phyloP scores from a whole-genome alignment of 179 eudicot species.

The Beta lomatogona region DNA sequence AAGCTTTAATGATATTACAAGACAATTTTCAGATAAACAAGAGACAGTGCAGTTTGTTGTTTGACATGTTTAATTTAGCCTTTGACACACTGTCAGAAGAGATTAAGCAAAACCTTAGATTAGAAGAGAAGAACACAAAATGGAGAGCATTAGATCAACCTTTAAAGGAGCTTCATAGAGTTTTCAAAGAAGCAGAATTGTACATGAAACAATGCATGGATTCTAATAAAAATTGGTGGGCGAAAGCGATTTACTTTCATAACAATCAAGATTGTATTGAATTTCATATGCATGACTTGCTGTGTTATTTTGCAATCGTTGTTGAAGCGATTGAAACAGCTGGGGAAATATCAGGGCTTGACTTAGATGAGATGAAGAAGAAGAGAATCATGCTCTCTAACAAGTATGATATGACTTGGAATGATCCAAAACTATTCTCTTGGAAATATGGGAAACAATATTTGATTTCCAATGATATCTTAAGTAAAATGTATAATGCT shows the following conservation, averaged over 20 bases:
- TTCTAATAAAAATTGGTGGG: constrained; percentile 59
- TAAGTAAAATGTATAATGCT: constrained; percentile 37
- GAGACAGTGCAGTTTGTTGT: constrained; percentile 68
- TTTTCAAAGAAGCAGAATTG: constrained; percentile 73
- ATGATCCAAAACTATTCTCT: constrained; percentile 63
- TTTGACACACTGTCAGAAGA: constrained; percentile 65
- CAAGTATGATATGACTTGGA: constrained; percentile 67
- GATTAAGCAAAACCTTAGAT: constrained; percentile 61
- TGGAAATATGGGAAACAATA: constrained; percentile 77
- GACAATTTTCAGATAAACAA: constrained; percentile 60
- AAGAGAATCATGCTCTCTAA: constrained; percentile 46
- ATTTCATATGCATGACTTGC: constrained; percentile 68
- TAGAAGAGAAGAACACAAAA: constrained; percentile 68
- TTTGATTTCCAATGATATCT: constrained; percentile 54
- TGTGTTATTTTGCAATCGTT: constrained; percentile 52
- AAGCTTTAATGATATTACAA: constrained; percentile 62
- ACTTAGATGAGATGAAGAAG: constrained; percentile 70
- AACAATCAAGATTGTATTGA: constrained; percentile 63
- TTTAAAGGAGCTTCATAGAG: constrained; percentile 63
- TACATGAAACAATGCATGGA: constrained; percentile 65
- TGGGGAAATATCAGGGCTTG: constrained; percentile 73
- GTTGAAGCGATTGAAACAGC: constrained; percentile 77
- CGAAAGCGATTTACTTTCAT: constrained; percentile 57
- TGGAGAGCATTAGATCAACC: constrained; percentile 85
- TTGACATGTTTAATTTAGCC: constrained; percentile 58